Evolutionary conservation across 1,139 yeast species (phyloP), one percentile per base, ranked within the genome.

Genomic region (Arxiozyma slooffiae): DNA sequence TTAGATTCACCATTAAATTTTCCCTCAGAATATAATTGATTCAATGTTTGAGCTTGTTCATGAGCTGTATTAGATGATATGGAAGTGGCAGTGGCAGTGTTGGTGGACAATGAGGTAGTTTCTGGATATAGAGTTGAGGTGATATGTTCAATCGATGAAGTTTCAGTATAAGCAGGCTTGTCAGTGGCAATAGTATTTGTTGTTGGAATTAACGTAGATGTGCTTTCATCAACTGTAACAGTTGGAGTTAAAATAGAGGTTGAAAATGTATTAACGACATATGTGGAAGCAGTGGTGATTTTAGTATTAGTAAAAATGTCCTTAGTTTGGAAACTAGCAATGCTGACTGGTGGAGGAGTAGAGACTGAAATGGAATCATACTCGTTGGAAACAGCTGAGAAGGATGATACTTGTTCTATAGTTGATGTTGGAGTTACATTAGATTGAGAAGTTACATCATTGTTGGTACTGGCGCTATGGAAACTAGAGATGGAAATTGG

Each of bases 31-130:
- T 60, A 64, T 48, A 59, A 58, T 6, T 57, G 54, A 56, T 76
- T 76, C 55, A 74, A 52, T 52, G 76, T 70, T 50, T 67, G 60
- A 3, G 77, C 79, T 50, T 66, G 61, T 9, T 59, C 62, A 20
- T 62, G 58, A 9, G 77, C 78, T n/a, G 70, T 50, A 18, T 63
- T 30, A 30, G 40, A n/a, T 46, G 48, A 36, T 30, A 6, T 30
- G n/a, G 36, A 7, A 4, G 36, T 30, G n/a, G n/a, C 54, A 47
- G 36, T n/a, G n/a, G n/a, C 38, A 26, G 50, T 36, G 21, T 51
- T 23, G 22, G 50, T 22, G 34, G 51, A 47, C 2, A 41, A 21
- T 23, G 38, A 16, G 9, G 41, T 16, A 7, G 48, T 20, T 11
- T 37, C 41, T 43, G 54, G 53, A 16, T 43, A 47, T 23, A 48